Conservation (phyloP, 306 rosid species). For the Myrica gale region DNA sequence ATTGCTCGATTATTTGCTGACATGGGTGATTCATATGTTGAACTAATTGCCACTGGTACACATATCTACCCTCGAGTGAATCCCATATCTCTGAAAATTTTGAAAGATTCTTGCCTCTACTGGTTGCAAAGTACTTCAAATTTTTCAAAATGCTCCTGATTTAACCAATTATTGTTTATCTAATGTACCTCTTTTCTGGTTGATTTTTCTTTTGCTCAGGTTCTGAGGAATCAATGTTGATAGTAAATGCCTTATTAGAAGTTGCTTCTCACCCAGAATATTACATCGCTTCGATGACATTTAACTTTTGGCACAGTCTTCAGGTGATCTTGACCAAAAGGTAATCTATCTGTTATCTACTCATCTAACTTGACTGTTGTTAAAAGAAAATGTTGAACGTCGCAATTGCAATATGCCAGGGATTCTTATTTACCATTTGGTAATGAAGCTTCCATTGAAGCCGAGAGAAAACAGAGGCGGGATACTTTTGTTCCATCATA, state of each 20-base stretch:
- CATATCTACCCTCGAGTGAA: neutral
- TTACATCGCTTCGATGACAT: slow-evolving; percentile 91
- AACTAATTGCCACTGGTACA: slow-evolving; percentile 85
- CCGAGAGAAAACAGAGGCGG: slow-evolving; percentile 87
- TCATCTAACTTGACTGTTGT: slow-evolving; percentile 14
- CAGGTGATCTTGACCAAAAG: slow-evolving; percentile 85
- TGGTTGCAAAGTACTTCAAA: slow-evolving; percentile 22
- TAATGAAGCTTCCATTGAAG: slow-evolving; percentile 69
- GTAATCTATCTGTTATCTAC: slow-evolving; percentile 36
- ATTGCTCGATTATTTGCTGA: slow-evolving; percentile 96
- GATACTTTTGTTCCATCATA: slow-evolving; percentile 82
- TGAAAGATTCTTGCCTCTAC: slow-evolving; percentile 28
- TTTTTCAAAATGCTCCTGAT: slow-evolving; percentile 14
- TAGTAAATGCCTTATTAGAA: slow-evolving; percentile 91
- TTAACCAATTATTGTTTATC: slow-evolving; percentile 21
- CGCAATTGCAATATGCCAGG: slow-evolving; percentile 49
- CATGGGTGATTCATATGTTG: slow-evolving; percentile 98
- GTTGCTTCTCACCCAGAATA: slow-evolving; percentile 97
- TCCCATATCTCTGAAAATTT: slow-evolving; percentile 18
- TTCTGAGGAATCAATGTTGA: slow-evolving; percentile 83
- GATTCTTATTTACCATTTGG: slow-evolving; percentile 66
- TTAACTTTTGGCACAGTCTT: slow-evolving; percentile 98
- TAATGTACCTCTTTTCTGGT: slow-evolving; percentile 29
- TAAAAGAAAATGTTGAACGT: slow-evolving; percentile 29
- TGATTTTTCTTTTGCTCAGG: slow-evolving; percentile 49